Percentiles rank a stretch among this genome's conserved stretches.
Evolutionary conservation across 2,329 filamentous ascomycete genomes (phyloP).

Genomic region (Chalaropsis ovoidea): DNA sequence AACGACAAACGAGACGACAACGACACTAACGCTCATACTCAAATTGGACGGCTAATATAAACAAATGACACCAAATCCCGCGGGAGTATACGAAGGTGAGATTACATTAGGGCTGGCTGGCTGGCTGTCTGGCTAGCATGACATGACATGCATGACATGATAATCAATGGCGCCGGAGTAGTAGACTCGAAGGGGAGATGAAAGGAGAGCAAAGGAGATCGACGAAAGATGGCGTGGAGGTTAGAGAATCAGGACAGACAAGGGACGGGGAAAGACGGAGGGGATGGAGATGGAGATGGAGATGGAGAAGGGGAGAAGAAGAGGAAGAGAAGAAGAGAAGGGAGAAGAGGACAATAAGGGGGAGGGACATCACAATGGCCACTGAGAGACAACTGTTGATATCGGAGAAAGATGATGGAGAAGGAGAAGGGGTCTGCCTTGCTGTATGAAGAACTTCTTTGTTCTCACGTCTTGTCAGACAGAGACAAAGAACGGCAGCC

Average conservation of each 20-base stretch:
- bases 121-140: too few relatives aligned
- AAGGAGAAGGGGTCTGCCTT: not conserved
- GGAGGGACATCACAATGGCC: not conserved
- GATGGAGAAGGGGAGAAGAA: too few relatives aligned
- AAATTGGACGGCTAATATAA: too few relatives aligned
- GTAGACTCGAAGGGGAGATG: constrained; percentile 4
- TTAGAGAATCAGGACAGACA: constrained; percentile 3
- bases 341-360: not conserved
- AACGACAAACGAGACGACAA: too few relatives aligned
- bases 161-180: not conserved
- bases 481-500: not conserved
- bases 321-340: too few relatives aligned
- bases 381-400: not conserved
- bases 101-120: too few relatives aligned
- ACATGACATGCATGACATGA: too few relatives aligned
- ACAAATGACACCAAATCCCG: too few relatives aligned
- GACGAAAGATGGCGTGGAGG: not conserved
- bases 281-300: too few relatives aligned
- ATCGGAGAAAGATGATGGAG: not conserved
- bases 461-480: not conserved
- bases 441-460: not conserved
- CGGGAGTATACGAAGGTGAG: too few relatives aligned
- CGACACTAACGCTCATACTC: too few relatives aligned
- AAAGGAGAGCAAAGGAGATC: constrained; percentile 1
- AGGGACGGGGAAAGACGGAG: not conserved